A percentile compares a stretch with the other conserved stretches of the same genome.
phyloP scores from a whole-genome alignment of 2,329 filamentous ascomycete genomes.

The Trichoderma sp. region DNA sequence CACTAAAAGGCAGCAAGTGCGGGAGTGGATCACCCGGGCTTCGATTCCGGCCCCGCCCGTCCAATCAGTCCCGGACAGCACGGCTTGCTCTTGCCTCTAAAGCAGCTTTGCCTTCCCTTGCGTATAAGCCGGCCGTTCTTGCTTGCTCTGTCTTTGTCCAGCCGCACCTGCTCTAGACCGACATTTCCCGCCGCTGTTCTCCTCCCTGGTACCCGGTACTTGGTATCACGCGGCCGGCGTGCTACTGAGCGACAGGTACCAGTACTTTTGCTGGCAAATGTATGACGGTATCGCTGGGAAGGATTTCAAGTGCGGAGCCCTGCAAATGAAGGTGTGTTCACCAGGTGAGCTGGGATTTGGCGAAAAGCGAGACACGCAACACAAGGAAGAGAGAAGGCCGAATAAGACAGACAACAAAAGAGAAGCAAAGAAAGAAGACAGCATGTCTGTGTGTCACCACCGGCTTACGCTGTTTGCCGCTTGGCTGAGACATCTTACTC shows the following conservation, averaged over 20 bases:
- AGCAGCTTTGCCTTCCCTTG: neutral
- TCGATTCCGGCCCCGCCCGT: neutral
- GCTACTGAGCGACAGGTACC: neutral
- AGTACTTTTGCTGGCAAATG: neutral
- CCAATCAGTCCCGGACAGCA: neutral
- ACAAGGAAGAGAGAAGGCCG: neutral
- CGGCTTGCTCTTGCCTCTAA: neutral
- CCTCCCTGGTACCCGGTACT: slow-evolving; percentile 4
- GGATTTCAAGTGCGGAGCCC: neutral
- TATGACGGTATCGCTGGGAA: neutral
- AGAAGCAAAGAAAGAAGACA: neutral
- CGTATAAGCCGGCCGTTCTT: neutral
- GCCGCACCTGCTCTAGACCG: neutral
- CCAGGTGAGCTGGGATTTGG: neutral
- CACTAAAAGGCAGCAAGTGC: neutral
- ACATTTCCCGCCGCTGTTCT: neutral
- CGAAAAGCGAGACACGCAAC: neutral
- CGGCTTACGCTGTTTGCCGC: neutral
- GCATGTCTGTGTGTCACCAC: neutral
- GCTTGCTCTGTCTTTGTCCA: neutral
- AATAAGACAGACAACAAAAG: neutral
- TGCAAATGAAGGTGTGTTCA: neutral
- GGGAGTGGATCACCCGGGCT: slow-evolving; percentile 1
- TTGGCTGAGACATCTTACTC: neutral
- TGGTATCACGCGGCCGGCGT: neutral